These are phyloP conservation scores for Fusarium lyarnte DNA, from an alignment of 2,329 filamentous ascomycete species.

Conservation along the genomic window DNA sequence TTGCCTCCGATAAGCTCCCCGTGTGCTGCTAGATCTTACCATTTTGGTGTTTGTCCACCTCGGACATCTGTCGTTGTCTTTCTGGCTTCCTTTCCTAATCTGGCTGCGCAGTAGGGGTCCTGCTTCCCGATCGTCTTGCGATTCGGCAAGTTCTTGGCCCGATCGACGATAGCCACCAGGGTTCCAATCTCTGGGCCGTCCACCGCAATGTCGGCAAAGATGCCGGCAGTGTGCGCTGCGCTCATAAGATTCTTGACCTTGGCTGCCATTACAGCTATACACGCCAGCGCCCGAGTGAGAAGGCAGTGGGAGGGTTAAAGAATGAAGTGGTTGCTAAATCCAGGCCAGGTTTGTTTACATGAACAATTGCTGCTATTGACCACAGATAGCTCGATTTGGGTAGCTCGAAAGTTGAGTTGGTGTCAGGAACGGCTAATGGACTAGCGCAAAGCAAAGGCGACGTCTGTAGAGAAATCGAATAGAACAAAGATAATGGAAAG, in stretches of 20 bases:
- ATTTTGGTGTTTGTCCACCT: constrained; percentile 94
- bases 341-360: constrained; percentile 40
- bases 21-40: constrained; percentile 63
- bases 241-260: constrained; percentile 68
- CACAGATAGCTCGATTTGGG: constrained; percentile 28
- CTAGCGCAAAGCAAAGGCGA: constrained; percentile 19
- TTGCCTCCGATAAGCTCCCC: background rate
- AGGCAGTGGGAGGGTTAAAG: background rate
- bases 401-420: constrained; percentile 23
- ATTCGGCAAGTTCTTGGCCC: constrained; percentile 97
- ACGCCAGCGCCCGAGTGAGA: constrained; percentile 7
- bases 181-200: constrained; percentile 95
- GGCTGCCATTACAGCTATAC: constrained; percentile 56
- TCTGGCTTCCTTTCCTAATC: constrained; percentile 95
- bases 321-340: constrained; percentile 3
- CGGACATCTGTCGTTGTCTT: constrained; percentile 95
- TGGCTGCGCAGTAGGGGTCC: constrained; percentile 94
- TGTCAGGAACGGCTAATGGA: constrained; percentile 23
- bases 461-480: constrained; percentile 15
- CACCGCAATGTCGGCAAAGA: constrained; percentile 92
- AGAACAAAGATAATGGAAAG: constrained; percentile 5
- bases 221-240: constrained; percentile 85
- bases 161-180: constrained; percentile 89
- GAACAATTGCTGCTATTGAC: constrained; percentile 29
- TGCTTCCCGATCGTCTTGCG: constrained; percentile 98